A percentile compares a stretch with the other conserved stretches of the same genome.
Evolutionary conservation across 345 rosid species (phyloP).

Genomic region (Psidium guajava): DNA sequence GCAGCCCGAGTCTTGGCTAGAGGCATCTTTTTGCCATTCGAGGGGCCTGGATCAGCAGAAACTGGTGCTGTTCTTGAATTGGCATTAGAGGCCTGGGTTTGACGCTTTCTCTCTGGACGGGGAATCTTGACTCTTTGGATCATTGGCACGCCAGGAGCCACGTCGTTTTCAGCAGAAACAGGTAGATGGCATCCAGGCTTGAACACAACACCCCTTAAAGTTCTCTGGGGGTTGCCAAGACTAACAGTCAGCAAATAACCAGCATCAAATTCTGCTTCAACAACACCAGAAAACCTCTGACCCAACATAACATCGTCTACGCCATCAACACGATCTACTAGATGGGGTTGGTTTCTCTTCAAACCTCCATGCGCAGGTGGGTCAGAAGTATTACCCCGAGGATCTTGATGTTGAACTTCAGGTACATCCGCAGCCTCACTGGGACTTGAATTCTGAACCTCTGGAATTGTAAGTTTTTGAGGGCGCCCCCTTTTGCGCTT

Average conservation of each 20-base stretch:
- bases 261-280: slow-evolving; percentile 64
- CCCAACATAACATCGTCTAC: slow-evolving; percentile 39
- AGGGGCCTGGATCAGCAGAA: not conserved
- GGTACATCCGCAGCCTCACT: slow-evolving; percentile 1
- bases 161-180: slow-evolving; percentile 47
- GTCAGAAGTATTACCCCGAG: slow-evolving; percentile 9
- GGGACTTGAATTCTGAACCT: not conserved
- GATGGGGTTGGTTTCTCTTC: not conserved
- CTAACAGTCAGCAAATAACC: slow-evolving; percentile 72
- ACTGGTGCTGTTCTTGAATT: not conserved
- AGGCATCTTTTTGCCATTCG: slow-evolving; percentile 5
- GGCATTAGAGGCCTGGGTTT: not conserved
- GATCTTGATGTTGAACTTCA: slow-evolving; percentile 10
- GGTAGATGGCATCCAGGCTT: slow-evolving; percentile 62
- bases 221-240: slow-evolving; percentile 41
- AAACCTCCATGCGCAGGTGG: slow-evolving; percentile 9
- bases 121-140: slow-evolving; percentile 42
- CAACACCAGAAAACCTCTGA: slow-evolving; percentile 55
- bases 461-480: slow-evolving; percentile 34
- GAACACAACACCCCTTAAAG: slow-evolving; percentile 74
- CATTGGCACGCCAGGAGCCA: slow-evolving; percentile 65
- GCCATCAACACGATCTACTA: not conserved
- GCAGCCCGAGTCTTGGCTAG: not conserved
- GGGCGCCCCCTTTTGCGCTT: slow-evolving; percentile 81
- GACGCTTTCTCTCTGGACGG: slow-evolving; percentile 18